Conservation (phyloP, 31 red algal genomes). For the Asparagopsis taxiformis region DNA sequence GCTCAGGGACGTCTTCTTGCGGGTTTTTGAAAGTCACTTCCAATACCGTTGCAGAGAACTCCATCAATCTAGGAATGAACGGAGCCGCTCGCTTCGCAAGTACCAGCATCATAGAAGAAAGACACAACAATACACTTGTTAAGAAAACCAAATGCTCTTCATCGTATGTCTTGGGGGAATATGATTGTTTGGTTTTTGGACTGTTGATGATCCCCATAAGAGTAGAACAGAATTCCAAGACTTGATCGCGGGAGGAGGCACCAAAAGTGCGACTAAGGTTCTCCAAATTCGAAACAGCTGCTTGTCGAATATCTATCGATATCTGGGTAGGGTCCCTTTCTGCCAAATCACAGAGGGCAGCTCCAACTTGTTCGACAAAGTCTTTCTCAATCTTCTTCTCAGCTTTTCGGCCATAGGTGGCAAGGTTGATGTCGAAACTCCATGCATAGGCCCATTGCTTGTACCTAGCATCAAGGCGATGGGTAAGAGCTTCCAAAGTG, state of each 20-base stretch:
- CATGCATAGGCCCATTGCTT: slow-evolving; percentile 8
- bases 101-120: slow-evolving; percentile 5
- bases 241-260: not conserved
- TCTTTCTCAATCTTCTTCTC: not conserved
- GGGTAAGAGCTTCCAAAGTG: not conserved
- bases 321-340: not conserved
- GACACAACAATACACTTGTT: not conserved
- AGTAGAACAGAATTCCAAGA: not conserved
- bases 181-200: not conserved
- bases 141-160: not conserved
- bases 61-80: slow-evolving; percentile 15
- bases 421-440: not conserved
- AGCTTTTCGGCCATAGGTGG: not conserved
- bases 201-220: not conserved
- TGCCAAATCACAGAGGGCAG: slow-evolving; percentile 1
- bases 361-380: slow-evolving; percentile 5
- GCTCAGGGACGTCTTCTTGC: not conserved
- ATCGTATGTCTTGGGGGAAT: not conserved
- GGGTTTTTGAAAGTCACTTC: not conserved
- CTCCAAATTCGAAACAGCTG: not conserved
- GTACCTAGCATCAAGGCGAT: slow-evolving; percentile 7
- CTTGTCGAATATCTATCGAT: not conserved
- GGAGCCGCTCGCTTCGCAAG: slow-evolving; percentile 17
- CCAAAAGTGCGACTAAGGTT: not conserved
- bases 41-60: not conserved